Evolutionary conservation across 2,329 filamentous ascomycete species (phyloP).

Genomic region (Alternaria solani): DNA sequence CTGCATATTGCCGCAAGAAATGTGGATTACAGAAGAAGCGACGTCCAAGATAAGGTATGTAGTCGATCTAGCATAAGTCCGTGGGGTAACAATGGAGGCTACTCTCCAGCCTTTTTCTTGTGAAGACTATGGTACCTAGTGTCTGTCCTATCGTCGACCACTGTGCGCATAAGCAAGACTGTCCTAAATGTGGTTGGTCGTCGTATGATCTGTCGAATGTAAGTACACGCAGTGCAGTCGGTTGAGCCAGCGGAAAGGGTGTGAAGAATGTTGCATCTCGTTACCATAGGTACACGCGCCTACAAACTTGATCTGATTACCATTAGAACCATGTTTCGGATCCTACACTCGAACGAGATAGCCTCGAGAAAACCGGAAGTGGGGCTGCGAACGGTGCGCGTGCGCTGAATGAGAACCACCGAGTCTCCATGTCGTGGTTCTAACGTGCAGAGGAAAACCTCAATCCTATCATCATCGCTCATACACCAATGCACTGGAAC

Average conservation of each 20-base stretch:
- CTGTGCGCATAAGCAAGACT: not conserved
- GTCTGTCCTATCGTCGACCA: not conserved
- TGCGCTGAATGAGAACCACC: not conserved
- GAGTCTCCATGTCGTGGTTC: constrained; percentile 5
- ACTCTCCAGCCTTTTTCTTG: not conserved
- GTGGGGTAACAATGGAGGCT: constrained; percentile 9
- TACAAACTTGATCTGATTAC: not conserved
- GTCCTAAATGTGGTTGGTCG: not conserved
- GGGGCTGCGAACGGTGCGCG: not conserved
- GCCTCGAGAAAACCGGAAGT: not conserved
- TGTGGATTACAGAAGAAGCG: not conserved
- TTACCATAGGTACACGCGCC: not conserved
- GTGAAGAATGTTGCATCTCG: not conserved
- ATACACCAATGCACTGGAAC: constrained; percentile 11
- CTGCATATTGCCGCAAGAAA: not conserved
- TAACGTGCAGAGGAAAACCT: not conserved
- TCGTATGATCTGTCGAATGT: not conserved
- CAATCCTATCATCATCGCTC: constrained; percentile 1
- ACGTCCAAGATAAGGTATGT: not conserved
- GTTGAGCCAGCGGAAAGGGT: not conserved
- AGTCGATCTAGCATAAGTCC: not conserved
- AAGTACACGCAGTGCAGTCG: not conserved
- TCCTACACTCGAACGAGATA: not conserved
- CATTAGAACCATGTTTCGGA: not conserved
- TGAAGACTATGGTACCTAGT: not conserved